Conservation (phyloP, 148 eudicot species). For the Cornus controversa region DNA sequence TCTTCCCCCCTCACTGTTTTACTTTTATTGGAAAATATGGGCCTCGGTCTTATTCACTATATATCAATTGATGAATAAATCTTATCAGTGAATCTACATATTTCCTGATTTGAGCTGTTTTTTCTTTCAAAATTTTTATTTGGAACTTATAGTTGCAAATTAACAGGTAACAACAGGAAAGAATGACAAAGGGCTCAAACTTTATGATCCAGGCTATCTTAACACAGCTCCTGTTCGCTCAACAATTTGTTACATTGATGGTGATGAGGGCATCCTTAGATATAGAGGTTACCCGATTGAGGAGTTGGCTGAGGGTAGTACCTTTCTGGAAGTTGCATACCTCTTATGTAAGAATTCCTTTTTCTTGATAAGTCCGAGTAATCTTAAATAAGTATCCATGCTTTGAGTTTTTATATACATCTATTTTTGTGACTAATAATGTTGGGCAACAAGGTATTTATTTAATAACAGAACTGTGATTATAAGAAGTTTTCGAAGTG, state of each 20-base stretch:
- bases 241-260: constrained; percentile 95
- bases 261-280: constrained; percentile 95
- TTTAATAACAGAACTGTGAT: no score
- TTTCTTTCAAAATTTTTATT: no score
- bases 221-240: constrained; percentile 97
- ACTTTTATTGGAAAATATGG: background rate
- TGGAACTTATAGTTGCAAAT: background rate
- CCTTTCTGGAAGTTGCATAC: constrained; percentile 91
- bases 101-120: background rate
- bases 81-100: background rate
- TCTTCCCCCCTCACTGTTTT: background rate
- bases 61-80: no score
- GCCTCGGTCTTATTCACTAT: background rate
- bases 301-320: constrained; percentile 91
- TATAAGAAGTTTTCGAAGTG: no score
- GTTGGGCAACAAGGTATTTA: no score
- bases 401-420: background rate
- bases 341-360: constrained; percentile 35
- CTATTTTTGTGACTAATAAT: background rate
- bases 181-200: constrained; percentile 91
- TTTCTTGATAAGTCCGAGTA: no score
- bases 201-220: constrained; percentile 97
- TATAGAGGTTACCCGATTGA: constrained; percentile 96
- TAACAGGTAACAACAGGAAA: constrained; percentile 80
- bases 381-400: constrained; percentile 50